These are phyloP conservation scores for Prunus mira DNA, from an alignment of 306 rosid genomes.

Conservation along the genomic window DNA sequence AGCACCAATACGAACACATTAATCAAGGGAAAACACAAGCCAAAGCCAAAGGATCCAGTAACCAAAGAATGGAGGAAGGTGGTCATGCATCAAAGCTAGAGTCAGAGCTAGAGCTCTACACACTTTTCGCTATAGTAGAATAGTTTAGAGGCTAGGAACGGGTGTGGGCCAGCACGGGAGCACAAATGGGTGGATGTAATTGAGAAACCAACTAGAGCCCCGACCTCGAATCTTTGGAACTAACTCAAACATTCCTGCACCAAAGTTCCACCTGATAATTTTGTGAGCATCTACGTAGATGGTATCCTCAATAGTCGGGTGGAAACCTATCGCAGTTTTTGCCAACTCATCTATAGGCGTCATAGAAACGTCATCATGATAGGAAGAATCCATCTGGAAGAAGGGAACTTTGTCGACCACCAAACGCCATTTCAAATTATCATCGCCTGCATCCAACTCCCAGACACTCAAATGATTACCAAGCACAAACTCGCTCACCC, in stretches of 20 bases:
- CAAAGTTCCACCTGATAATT: background rate
- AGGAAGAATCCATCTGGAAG: background rate
- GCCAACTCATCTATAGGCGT: background rate
- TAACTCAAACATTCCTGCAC: background rate
- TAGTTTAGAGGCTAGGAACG: background rate
- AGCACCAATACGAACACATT: too few species aligned
- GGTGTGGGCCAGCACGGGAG: background rate
- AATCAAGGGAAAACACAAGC: too few species aligned
- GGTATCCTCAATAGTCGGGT: background rate
- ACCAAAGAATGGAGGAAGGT: too few species aligned
- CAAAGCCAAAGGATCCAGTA: too few species aligned
- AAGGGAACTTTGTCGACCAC: background rate
- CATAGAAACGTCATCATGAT: background rate
- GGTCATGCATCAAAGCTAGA: too few species aligned
- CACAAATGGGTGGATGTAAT: background rate
- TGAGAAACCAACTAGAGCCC: rapidly evolving
- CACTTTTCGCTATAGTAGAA: too few species aligned
- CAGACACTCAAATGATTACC: background rate
- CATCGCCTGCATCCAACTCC: background rate
- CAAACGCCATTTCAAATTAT: background rate
- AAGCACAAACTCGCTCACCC: background rate
- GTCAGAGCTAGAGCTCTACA: too few species aligned
- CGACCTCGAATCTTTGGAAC: background rate
- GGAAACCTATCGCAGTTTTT: too few species aligned
- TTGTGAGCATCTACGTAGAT: background rate